A percentile compares a stretch with the other conserved stretches of the same genome.
These are phyloP conservation scores for Calocera cornea DNA, from an alignment of 768 basidiomycete species.

Conservation along the genomic window DNA sequence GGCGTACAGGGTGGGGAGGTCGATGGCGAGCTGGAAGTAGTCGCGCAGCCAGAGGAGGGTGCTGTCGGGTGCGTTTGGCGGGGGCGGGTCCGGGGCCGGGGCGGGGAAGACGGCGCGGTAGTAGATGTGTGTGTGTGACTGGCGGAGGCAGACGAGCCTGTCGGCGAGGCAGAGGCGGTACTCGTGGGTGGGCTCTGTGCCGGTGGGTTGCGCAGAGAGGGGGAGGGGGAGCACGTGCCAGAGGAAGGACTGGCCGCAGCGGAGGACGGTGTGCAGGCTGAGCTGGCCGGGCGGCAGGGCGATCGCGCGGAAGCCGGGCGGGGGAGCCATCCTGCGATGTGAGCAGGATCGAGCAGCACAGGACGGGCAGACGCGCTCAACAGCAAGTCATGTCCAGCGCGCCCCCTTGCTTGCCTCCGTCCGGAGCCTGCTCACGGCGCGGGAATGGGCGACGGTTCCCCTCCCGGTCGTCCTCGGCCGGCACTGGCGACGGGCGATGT, in stretches of 20 bases:
- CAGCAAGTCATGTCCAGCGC: no score
- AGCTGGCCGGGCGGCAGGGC: constrained; percentile 53
- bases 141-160: constrained; percentile 71
- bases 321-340: constrained; percentile 15
- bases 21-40: constrained; percentile 80
- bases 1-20: constrained; percentile 55
- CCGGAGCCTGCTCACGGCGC: no score
- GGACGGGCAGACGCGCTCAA: no score
- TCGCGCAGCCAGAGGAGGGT: constrained; percentile 63
- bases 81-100: constrained; percentile 17
- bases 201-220: constrained; percentile 5
- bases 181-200: constrained; percentile 36
- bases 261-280: constrained; percentile 61
- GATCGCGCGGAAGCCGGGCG: constrained; percentile 43
- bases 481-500: no score
- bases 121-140: constrained; percentile 45
- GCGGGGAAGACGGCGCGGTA: constrained; percentile 57
- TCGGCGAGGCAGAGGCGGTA: constrained; percentile 70
- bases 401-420: no score
- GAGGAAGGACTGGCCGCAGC: constrained; percentile 75
- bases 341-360: no score
- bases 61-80: constrained; percentile 36
- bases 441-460: no score
- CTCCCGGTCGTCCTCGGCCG: no score
- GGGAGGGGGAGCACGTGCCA: constrained; percentile 48